Base-by-base conservation (phyloP, 257 asterid genomes). In the Mentha longifolia region DNA sequence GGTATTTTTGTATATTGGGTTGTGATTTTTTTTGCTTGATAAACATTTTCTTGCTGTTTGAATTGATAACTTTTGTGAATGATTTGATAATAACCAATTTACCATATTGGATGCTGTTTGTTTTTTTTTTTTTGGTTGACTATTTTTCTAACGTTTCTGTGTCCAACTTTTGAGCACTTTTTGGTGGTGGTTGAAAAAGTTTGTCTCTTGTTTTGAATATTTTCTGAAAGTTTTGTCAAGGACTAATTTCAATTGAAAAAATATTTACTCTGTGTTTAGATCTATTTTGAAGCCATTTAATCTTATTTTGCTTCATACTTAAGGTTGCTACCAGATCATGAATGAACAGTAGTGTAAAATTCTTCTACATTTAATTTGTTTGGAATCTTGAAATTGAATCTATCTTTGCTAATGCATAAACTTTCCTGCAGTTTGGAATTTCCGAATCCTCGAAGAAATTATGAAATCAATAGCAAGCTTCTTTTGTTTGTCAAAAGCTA, bases 391-490 rank as follows among this genome's bases (percentile, higher is more conserved):
- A 39, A 64, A 14, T 9, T 47, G 42, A 30, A 14, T 58, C 43
- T 58, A 41, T 47, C 3, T 15, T 22, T 47, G 20, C 7, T 4
- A n/a, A 45, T 42, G 14, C 39, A 11, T 3, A 31, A 11, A 3
- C 12, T 37, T 72, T 39, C 28, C 20, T 77, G 77, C 79, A 68
- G 77, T 83, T 51, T 49, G 45, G 61, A 39, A 52, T 43, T 61
- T 60, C 35, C 60, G 51, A 78, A 22, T 31, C 43, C 12, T 66
- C 35, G 8, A 55, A 52, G 56, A 30, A 62, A 83, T 4, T 37
- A 85, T 85, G 91, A 71, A 68, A 25, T 78, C 84, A n/a, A 37
- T 83, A 66, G 55, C 76, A 57, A 79, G 65, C 75, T 91, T 83
- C 47, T 87, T 91, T 75, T 73, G 94, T 79, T 75, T 75, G 71